Evolutionary conservation across 108 stramenopile genomes (phyloP).

Genomic region (Epithemia pelagica): DNA sequence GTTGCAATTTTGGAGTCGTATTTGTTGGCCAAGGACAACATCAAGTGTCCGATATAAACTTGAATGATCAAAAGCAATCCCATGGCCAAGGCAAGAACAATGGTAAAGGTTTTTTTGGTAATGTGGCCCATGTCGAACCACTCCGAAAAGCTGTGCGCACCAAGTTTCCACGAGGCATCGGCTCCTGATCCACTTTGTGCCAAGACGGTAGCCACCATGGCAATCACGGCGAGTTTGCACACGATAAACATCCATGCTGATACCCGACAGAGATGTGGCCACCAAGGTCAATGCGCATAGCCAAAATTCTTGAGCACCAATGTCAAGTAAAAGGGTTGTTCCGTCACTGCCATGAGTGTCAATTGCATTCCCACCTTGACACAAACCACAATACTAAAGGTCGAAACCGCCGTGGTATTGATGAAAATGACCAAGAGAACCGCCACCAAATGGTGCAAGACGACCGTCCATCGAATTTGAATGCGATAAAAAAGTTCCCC

Average conservation of each 20-base stretch:
- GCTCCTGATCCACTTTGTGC: neutral
- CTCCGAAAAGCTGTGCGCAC: neutral
- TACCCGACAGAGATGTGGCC: neutral
- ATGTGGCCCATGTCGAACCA: neutral
- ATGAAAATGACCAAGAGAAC: neutral
- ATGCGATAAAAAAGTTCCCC: neutral
- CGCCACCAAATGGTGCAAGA: neutral
- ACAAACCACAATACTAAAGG: neutral
- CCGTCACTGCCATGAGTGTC: neutral
- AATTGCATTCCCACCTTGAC: neutral
- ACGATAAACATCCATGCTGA: neutral
- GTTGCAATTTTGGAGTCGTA: too few relatives aligned
- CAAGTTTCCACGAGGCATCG: neutral
- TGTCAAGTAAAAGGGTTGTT: neutral
- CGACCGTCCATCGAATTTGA: neutral
- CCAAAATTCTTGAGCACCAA: conserved; percentile 2
- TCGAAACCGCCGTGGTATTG: neutral
- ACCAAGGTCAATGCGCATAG: neutral
- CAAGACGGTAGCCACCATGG: neutral
- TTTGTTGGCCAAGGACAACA: too few relatives aligned
- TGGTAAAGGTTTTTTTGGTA: neutral
- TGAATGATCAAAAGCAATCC: neutral
- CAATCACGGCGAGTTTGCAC: neutral
- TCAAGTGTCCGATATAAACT: too few relatives aligned
- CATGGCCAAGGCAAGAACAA: neutral